A percentile compares a stretch with the other conserved stretches of the same genome.
phyloP scores from a whole-genome alignment of 305 asterid genomes.

The Monarda citriodora region DNA sequence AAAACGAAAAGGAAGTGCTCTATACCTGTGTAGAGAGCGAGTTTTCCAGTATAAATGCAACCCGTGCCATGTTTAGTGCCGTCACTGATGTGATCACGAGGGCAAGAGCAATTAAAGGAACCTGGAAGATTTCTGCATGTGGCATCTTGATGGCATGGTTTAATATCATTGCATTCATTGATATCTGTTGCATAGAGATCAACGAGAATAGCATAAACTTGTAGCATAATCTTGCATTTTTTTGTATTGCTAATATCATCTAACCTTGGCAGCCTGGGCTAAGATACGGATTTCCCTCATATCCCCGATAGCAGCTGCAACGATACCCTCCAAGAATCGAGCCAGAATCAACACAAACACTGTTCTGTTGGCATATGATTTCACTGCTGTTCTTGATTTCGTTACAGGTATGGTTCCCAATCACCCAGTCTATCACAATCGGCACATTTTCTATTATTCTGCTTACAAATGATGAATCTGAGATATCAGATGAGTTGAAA shows the following conservation, averaged over 20 bases:
- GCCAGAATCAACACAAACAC: constrained; percentile 38
- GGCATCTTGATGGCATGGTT: not conserved
- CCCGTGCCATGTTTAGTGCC: too few relatives aligned
- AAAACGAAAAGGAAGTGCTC: too few relatives aligned
- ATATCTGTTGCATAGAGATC: not conserved
- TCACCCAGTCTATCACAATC: constrained; percentile 35
- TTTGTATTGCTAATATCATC: not conserved
- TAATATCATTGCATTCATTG: not conserved
- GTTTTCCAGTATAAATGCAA: not conserved
- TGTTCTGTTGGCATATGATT: constrained; percentile 22
- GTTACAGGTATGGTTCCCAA: constrained; percentile 20
- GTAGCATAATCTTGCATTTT: too few relatives aligned
- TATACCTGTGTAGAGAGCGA: constrained; percentile 23
- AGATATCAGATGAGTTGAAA: constrained; percentile 23
- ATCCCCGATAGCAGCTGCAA: constrained; percentile 34
- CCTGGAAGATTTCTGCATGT: too few relatives aligned
- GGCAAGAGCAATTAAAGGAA: too few relatives aligned
- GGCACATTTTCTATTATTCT: constrained; percentile 22
- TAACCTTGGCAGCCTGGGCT: constrained; percentile 39
- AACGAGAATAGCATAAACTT: not conserved
- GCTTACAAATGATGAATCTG: constrained; percentile 8
- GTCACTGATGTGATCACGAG: too few relatives aligned
- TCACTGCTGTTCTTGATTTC: not conserved
- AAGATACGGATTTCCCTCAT: constrained; percentile 39
- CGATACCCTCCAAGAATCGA: constrained; percentile 28